Evolutionary conservation across 306 rosid species (phyloP).

Genomic region (Vachellia collinsii): DNA sequence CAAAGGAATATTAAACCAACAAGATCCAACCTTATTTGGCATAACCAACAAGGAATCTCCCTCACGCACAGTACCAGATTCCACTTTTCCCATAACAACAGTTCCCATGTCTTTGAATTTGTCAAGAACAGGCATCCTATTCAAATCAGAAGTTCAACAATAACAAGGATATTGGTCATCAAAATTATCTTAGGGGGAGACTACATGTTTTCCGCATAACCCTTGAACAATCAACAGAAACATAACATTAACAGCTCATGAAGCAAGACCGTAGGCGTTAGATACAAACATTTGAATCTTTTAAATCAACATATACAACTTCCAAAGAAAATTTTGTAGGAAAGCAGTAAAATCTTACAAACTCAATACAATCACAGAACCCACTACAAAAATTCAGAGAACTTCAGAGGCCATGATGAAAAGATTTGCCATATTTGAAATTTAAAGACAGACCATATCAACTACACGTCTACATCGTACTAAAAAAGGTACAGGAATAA

Average conservation of each 20-base stretch:
- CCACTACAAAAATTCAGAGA: background rate
- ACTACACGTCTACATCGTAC: no score
- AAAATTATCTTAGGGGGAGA: background rate
- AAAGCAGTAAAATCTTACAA: background rate
- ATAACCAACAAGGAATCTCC: conserved; percentile 83
- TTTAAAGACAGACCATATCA: background rate
- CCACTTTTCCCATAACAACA: conserved; percentile 95
- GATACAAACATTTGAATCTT: background rate
- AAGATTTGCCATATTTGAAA: background rate
- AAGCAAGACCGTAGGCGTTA: background rate
- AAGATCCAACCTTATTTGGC: conserved; percentile 86
- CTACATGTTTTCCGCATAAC: background rate
- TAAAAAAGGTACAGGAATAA: background rate
- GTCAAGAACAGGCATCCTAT: conserved; percentile 91
- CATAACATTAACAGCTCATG: background rate
- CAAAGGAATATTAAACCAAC: background rate
- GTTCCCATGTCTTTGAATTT: conserved; percentile 98
- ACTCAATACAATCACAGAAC: background rate
- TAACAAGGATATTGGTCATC: background rate
- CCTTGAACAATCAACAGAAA: background rate
- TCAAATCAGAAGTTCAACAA: conserved; percentile 37
- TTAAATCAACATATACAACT: background rate
- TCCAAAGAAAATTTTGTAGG: background rate
- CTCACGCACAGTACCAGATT: conserved; percentile 80
- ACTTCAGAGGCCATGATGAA: background rate